Conservation (phyloP, 169 alveolate genomes). For the Cryptosporidium ubiquitum region DNA sequence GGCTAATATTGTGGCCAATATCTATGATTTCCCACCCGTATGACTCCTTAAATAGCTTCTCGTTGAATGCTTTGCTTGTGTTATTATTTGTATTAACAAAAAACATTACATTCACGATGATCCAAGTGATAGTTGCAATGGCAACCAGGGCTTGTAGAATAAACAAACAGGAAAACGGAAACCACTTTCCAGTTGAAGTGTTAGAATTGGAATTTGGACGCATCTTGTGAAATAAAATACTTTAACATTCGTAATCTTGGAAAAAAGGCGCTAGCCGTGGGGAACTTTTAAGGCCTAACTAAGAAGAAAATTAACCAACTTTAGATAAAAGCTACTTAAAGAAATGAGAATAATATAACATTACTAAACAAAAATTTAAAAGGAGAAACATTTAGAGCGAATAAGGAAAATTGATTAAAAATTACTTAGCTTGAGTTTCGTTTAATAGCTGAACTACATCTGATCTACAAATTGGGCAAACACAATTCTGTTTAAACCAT, state of each 20-base stretch:
- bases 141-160: conserved; percentile 47
- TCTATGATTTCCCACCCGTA: conserved; percentile 60
- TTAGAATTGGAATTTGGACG: not conserved
- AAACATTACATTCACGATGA: conserved; percentile 44
- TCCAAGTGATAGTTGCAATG: conserved; percentile 52
- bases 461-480: conserved; percentile 72
- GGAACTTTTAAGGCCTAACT: not conserved
- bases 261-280: conserved; percentile 13
- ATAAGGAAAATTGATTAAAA: not conserved
- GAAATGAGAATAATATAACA: not conserved
- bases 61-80: conserved; percentile 9
- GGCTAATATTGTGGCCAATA: not conserved
- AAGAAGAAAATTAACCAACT: not conserved
- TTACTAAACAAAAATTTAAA: not conserved
- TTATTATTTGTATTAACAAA: conserved; percentile 36
- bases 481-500: conserved; percentile 69
- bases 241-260: not conserved
- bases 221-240: not conserved
- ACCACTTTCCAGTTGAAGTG: conserved; percentile 25
- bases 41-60: conserved; percentile 37
- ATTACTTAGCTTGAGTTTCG: conserved; percentile 5
- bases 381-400: not conserved
- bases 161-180: conserved; percentile 22
- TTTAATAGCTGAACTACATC: conserved; percentile 36
- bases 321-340: not conserved